Conservation (phyloP, 163 green algal genomes). For the Prototheca cutis region DNA sequence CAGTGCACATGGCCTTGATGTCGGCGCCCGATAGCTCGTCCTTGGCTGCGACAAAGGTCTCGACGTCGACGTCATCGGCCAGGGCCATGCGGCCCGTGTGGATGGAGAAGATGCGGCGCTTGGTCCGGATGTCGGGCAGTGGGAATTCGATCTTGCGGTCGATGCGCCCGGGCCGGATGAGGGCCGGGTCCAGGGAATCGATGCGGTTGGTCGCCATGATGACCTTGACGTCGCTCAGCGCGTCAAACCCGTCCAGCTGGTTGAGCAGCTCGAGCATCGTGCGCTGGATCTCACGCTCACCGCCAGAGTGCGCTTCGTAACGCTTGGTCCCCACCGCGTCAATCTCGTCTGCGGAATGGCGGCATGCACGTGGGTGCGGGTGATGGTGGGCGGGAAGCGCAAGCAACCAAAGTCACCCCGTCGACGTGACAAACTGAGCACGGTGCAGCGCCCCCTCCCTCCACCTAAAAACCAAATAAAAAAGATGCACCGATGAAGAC, state of each 20-base stretch:
- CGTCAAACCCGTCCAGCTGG: constrained; percentile 97
- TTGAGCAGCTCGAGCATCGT: constrained; percentile 99
- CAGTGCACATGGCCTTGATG: constrained; percentile 99
- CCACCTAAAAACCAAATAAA: too few relatives aligned
- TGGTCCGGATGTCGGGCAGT: constrained; percentile 95
- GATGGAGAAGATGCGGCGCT: constrained; percentile 95
- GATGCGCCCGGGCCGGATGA: constrained; percentile 92
- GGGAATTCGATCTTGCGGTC: constrained; percentile 99
- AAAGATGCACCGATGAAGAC: constrained; percentile 96
- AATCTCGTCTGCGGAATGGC: constrained; percentile 67
- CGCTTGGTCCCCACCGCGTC: constrained; percentile 97
- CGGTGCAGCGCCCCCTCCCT: background rate
- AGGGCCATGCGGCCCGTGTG: constrained; percentile 75
- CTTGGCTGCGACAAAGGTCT: constrained; percentile 99
- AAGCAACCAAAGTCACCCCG: too few relatives aligned
- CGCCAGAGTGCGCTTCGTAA: constrained; percentile 87
- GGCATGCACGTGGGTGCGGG: constrained; percentile 13
- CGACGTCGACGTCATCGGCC: constrained; percentile 90
- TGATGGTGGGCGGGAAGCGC: constrained; percentile 1
- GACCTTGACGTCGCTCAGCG: constrained; percentile 94
- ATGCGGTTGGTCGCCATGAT: constrained; percentile 99
- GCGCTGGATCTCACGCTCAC: constrained; percentile 96
- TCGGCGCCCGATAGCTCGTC: constrained; percentile 90
- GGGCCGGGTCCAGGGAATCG: constrained; percentile 88
- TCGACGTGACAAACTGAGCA: too few relatives aligned